A percentile compares a stretch with the other conserved stretches of the same genome.
phyloP scores from a whole-genome alignment of 2,329 filamentous ascomycete species.

The Fusarium heterosporum region DNA sequence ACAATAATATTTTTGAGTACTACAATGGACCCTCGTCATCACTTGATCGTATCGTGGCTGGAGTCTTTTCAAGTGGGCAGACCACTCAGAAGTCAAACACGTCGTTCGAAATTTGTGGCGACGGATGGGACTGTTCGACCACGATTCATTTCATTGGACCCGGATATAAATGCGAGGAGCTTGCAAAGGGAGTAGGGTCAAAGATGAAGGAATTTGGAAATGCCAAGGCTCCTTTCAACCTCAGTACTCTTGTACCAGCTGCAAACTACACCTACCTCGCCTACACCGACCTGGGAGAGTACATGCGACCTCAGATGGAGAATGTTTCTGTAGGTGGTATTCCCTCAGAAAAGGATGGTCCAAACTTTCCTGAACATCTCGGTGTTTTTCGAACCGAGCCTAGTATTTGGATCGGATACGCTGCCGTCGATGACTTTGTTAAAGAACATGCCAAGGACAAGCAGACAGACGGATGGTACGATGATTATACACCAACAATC shows the following conservation, averaged over 20 bases:
- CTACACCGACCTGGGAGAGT: slow-evolving; percentile 30
- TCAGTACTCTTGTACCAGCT: slow-evolving; percentile 20
- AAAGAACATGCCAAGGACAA: slow-evolving; percentile 2
- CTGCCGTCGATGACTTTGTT: slow-evolving; percentile 12
- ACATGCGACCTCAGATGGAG: slow-evolving; percentile 26
- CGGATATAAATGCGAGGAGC: slow-evolving; percentile 40
- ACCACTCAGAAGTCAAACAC: slow-evolving; percentile 25
- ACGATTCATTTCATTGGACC: slow-evolving; percentile 37
- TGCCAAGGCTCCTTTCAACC: slow-evolving; percentile 28
- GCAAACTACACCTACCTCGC: slow-evolving; percentile 34
- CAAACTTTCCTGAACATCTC: slow-evolving; percentile 25
- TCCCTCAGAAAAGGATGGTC: neutral
- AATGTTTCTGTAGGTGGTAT: neutral
- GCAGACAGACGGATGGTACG: slow-evolving; percentile 9
- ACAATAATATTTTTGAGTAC: slow-evolving; percentile 33
- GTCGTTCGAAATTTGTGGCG: slow-evolving; percentile 23
- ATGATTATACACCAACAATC: slow-evolving; percentile 26
- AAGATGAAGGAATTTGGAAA: slow-evolving; percentile 20
- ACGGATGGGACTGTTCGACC: slow-evolving; percentile 40
- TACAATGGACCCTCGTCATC: slow-evolving; percentile 11
- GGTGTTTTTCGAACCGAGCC: slow-evolving; percentile 37
- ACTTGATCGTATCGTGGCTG: slow-evolving; percentile 24
- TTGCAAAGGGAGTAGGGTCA: slow-evolving; percentile 8
- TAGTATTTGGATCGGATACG: slow-evolving; percentile 39
- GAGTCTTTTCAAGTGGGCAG: slow-evolving; percentile 29